Evolutionary conservation across 2,329 filamentous ascomycete genomes (phyloP).

Genomic region (Aspergillus ochraceus): DNA sequence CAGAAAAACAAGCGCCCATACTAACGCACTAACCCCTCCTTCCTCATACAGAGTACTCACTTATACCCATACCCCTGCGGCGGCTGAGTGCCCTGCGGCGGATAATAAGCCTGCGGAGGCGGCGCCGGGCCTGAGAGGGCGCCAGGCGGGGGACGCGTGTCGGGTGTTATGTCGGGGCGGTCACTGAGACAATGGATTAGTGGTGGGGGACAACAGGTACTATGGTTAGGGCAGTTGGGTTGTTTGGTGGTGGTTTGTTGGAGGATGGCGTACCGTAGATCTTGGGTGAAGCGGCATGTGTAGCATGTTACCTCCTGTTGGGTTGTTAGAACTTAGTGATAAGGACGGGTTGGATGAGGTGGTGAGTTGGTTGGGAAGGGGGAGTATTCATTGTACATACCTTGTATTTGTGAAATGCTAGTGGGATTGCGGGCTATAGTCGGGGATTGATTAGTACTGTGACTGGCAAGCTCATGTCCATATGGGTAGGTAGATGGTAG

Average conservation of each 20-base stretch:
- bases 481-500: background rate
- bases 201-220: no score
- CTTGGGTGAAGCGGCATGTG: constrained; percentile 40
- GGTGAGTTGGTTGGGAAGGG: no score
- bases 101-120: constrained; percentile 23
- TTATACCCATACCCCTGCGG: background rate
- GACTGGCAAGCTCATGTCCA: background rate
- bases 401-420: constrained; percentile 41
- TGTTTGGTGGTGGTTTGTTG: background rate
- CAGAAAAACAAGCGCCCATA: no score
- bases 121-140: constrained; percentile 28
- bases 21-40: no score
- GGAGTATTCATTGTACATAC: constrained; percentile 16
- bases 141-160: constrained; percentile 33
- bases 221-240: background rate
- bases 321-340: constrained; percentile 4
- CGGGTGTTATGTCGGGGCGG: constrained; percentile 39
- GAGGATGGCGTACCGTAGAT: constrained; percentile 30
- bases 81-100: constrained; percentile 12
- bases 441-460: background rate
- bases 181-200: constrained; percentile 20
- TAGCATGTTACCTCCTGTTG: constrained; percentile 39
- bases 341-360: no score
- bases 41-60: background rate
- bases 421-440: constrained; percentile 38